Evolutionary conservation across 2,329 filamentous ascomycete species (phyloP).

Genomic region (Sclerotinia sclerotiorum): DNA sequence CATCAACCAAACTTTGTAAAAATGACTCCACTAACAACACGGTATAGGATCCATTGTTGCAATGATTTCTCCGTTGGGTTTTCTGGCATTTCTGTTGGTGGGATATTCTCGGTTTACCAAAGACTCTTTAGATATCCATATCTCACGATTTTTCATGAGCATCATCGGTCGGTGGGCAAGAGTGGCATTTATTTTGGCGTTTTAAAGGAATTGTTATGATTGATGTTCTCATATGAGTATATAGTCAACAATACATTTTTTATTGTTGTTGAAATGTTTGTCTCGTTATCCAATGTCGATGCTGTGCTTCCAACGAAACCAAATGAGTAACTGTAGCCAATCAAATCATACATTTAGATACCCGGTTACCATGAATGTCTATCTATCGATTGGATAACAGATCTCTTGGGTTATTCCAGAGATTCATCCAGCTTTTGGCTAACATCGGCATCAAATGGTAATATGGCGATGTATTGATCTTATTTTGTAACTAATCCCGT

Average conservation of each 20-base stretch:
- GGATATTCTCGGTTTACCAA: conserved; percentile 18
- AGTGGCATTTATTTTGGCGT: conserved; percentile 15
- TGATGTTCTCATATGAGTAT: conserved; percentile 6
- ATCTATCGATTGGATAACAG: not conserved
- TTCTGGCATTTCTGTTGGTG: conserved; percentile 20
- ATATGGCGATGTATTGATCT: not conserved
- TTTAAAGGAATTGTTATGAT: conserved; percentile 14
- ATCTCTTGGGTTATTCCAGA: not conserved
- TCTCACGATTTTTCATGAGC: conserved; percentile 15
- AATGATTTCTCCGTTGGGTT: conserved; percentile 32
- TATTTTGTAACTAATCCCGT: not conserved
- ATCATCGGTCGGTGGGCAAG: conserved; percentile 15
- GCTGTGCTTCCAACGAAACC: not conserved
- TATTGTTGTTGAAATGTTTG: not conserved
- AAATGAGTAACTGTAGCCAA: conserved; percentile 1
- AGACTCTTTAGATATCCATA: conserved; percentile 17
- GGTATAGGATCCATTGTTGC: conserved; percentile 40
- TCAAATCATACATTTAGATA: not conserved
- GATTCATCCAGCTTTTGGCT: not conserved
- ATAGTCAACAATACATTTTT: not conserved
- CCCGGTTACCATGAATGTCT: not conserved
- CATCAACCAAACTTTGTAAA: not conserved
- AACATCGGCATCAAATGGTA: not conserved
- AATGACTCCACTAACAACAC: conserved; percentile 31
- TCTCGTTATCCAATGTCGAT: not conserved